Conservation (phyloP, 2,329 filamentous ascomycete genomes). For the Claviceps spartinae region DNA sequence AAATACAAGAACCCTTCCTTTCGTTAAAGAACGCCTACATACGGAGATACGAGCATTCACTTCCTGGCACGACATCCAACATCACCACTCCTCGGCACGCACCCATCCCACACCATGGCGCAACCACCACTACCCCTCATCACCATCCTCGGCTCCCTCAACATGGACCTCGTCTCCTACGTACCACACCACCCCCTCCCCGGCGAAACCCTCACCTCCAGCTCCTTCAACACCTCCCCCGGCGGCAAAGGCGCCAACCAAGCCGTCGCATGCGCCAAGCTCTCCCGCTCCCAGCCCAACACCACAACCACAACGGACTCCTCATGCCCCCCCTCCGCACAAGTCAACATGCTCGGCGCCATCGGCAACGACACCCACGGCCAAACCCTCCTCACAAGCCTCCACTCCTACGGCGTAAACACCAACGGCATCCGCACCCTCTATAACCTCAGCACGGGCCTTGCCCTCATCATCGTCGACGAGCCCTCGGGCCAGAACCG, state of each 20-base stretch:
- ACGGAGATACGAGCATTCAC: too few relatives aligned
- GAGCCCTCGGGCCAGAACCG: conserved; percentile 60
- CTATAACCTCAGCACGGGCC: conserved; percentile 36
- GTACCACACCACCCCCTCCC: conserved; percentile 70
- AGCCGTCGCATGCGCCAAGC: conserved; percentile 74
- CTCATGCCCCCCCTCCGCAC: background rate
- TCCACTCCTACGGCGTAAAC: conserved; percentile 50
- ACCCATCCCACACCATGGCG: conserved; percentile 1
- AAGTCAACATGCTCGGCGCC: conserved; percentile 47
- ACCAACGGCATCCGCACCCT: conserved; percentile 32
- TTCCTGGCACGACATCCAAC: too few relatives aligned
- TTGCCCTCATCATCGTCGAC: conserved; percentile 66
- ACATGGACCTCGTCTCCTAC: conserved; percentile 83
- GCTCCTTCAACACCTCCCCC: conserved; percentile 62
- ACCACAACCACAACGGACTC: background rate
- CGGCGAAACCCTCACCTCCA: conserved; percentile 78
- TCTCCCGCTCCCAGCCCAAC: conserved; percentile 41
- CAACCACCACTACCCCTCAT: conserved; percentile 35
- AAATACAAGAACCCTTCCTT: too few relatives aligned
- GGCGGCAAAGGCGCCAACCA: conserved; percentile 96
- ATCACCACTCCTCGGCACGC: background rate
- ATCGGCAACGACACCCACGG: conserved; percentile 60
- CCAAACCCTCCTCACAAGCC: conserved; percentile 39
- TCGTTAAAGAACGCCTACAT: too few relatives aligned
- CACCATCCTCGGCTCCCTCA: conserved; percentile 81